phyloP scores from a whole-genome alignment of 192 early-diverging fungal genomes.

The Ambispora gerdemannii region DNA sequence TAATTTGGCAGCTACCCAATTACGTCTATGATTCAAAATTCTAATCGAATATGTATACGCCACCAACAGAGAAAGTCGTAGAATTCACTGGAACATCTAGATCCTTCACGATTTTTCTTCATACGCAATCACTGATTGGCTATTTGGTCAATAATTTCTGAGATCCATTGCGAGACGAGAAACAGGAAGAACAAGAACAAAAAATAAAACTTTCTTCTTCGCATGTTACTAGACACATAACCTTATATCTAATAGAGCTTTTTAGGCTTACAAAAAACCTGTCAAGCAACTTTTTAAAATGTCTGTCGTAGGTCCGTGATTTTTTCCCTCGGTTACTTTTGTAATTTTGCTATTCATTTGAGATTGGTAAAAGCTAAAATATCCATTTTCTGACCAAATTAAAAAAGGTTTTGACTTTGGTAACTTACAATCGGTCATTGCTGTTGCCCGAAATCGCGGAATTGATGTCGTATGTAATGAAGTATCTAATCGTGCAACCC shows the following conservation, averaged over 20 bases:
- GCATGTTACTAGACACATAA: neutral
- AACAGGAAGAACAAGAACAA: neutral
- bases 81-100: constrained; percentile 11
- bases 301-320: constrained; percentile 29
- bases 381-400: neutral
- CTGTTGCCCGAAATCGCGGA: constrained; percentile 95
- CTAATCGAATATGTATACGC: no score
- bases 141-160: neutral
- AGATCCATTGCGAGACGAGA: neutral
- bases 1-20: no score
- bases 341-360: neutral
- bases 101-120: constrained; percentile 1
- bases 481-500: constrained; percentile 94
- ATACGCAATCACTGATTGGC: neutral
- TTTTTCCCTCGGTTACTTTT: neutral
- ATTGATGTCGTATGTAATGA: constrained; percentile 98
- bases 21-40: no score
- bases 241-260: neutral
- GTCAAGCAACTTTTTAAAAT: constrained; percentile 3
- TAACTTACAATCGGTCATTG: constrained; percentile 93
- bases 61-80: constrained; percentile 12
- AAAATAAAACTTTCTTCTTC: neutral
- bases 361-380: neutral
- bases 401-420: constrained; percentile 92
- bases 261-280: neutral